phyloP scores from a whole-genome alignment of 495 filamentous ascomycete species.

The Chaetomium cochliodes region DNA sequence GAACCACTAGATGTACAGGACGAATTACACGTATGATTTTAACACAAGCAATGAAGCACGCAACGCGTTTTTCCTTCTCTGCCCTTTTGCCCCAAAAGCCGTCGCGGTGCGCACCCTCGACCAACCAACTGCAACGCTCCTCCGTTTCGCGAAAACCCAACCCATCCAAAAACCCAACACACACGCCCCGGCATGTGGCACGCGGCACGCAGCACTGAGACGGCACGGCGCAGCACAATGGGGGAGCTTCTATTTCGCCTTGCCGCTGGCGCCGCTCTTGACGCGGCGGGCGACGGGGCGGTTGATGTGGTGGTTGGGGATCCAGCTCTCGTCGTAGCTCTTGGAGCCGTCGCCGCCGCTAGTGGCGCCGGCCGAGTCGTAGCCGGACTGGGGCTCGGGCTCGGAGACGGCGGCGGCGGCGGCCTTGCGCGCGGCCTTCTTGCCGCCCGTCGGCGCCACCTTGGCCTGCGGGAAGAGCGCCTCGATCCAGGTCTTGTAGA shows the following conservation, averaged over 20 bases:
- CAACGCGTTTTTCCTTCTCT: background rate
- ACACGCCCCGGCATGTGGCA: background rate
- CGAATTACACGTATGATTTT: constrained; percentile 9
- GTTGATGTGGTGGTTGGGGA: constrained; percentile 87
- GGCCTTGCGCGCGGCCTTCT: constrained; percentile 49
- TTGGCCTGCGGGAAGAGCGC: constrained; percentile 83
- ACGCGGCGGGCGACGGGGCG: constrained; percentile 76
- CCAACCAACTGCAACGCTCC: too few species aligned
- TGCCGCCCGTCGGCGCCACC: constrained; percentile 49
- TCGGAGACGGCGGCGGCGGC: constrained; percentile 19
- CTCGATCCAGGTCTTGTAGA: constrained; percentile 96
- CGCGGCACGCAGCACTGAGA: background rate
- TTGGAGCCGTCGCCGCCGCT: constrained; percentile 55
- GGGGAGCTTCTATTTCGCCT: constrained; percentile 47
- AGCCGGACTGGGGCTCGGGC: constrained; percentile 62
- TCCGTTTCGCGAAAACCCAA: too few species aligned
- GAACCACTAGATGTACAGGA: constrained; percentile 8
- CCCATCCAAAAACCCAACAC: background rate
- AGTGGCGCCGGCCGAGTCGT: constrained; percentile 68
- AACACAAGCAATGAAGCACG: background rate
- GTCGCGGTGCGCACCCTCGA: background rate
- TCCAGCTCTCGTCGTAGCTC: constrained; percentile 94
- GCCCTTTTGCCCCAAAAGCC: background rate
- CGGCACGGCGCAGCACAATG: background rate
- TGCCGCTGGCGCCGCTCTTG: constrained; percentile 64